phyloP scores from a whole-genome alignment of 1,284 basidiomycete species.

The Caloboletus inedulis region DNA sequence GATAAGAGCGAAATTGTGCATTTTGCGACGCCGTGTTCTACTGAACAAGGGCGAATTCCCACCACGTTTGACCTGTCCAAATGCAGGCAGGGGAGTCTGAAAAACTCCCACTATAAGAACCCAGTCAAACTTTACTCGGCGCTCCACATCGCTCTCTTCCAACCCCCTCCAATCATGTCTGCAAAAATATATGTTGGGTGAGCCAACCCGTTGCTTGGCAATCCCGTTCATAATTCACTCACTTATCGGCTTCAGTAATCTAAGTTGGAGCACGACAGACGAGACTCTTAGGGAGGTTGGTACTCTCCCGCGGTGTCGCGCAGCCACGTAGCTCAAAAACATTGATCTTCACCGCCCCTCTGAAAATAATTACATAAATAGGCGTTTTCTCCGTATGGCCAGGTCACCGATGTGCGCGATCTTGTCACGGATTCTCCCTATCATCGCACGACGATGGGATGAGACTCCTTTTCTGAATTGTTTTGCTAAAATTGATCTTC shows the following conservation, averaged over 20 bases:
- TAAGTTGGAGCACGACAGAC: constrained; percentile 91
- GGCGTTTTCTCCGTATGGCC: constrained; percentile 66
- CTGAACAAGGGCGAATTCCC: constrained; percentile 1
- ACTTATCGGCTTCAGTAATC: constrained; percentile 52
- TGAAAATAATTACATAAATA: constrained; percentile 31
- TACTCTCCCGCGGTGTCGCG: constrained; percentile 39
- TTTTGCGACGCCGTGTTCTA: neutral
- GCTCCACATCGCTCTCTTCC: constrained; percentile 14
- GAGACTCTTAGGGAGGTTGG: constrained; percentile 77
- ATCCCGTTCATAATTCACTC: constrained; percentile 24
- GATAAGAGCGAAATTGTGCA: constrained; percentile 18
- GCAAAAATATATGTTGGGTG: constrained; percentile 84
- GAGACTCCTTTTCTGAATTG: constrained; percentile 28
- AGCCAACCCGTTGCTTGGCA: constrained; percentile 38
- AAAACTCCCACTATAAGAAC: constrained; percentile 32
- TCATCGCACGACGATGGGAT: constrained; percentile 34
- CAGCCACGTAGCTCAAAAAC: constrained; percentile 27
- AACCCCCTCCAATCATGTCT: constrained; percentile 48
- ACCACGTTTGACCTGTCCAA: constrained; percentile 20
- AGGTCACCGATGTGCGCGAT: constrained; percentile 71
- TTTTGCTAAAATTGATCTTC: constrained; percentile 36
- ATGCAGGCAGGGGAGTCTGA: constrained; percentile 36
- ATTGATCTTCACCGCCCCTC: neutral
- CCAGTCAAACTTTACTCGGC: constrained; percentile 21
- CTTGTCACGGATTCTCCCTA: constrained; percentile 40